phyloP scores from a whole-genome alignment of 495 filamentous ascomycete genomes.

The Physcia stellaris region DNA sequence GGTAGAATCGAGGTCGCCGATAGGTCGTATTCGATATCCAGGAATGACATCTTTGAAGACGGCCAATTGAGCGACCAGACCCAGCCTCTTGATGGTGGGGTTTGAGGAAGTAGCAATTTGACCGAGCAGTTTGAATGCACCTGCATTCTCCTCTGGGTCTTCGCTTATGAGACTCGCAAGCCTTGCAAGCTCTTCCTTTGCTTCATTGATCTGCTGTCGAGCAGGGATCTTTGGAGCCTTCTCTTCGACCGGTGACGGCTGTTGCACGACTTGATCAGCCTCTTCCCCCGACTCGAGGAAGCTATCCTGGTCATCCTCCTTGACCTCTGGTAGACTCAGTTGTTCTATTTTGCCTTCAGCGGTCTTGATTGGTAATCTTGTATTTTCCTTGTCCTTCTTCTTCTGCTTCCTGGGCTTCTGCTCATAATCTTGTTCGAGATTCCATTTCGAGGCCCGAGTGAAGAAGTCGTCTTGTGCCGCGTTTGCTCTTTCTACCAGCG shows the following conservation, averaged over 20 bases:
- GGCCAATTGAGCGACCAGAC: slow-evolving; percentile 69
- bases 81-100: slow-evolving; percentile 65
- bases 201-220: slow-evolving; percentile 65
- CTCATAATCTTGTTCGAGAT: slow-evolving; percentile 88
- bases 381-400: slow-evolving; percentile 55
- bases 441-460: slow-evolving; percentile 47
- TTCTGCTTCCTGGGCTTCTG: slow-evolving; percentile 59
- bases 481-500: slow-evolving; percentile 15
- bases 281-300: slow-evolving; percentile 34
- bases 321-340: slow-evolving; percentile 27
- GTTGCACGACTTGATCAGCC: slow-evolving; percentile 12
- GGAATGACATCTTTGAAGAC: slow-evolving; percentile 96
- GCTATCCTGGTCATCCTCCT: slow-evolving; percentile 36
- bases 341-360: slow-evolving; percentile 56
- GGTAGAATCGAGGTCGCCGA: slow-evolving; percentile 53
- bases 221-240: slow-evolving; percentile 48
- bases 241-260: slow-evolving; percentile 31
- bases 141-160: slow-evolving; percentile 80
- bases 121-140: slow-evolving; percentile 61
- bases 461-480: slow-evolving; percentile 21
- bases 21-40: slow-evolving; percentile 82
- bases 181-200: slow-evolving; percentile 84
- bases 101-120: slow-evolving; percentile 56
- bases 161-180: slow-evolving; percentile 75
- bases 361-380: slow-evolving; percentile 73